phyloP scores from a whole-genome alignment of 2,329 filamentous ascomycete genomes.

The Diaporthe nobilis region DNA sequence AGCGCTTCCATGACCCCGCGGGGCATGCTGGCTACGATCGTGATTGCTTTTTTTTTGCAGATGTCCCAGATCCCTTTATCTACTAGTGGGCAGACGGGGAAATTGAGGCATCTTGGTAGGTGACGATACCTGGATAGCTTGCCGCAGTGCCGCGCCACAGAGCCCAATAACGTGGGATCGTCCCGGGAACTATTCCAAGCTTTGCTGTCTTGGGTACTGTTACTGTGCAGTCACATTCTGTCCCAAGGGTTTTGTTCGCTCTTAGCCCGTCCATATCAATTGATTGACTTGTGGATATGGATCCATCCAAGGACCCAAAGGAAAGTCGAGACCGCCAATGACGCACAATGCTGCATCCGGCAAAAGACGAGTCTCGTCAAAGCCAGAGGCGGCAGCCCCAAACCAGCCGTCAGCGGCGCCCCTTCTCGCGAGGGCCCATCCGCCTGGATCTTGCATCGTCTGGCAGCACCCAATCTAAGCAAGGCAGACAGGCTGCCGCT shows the following conservation, averaged over 20 bases:
- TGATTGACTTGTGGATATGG: constrained; percentile 5
- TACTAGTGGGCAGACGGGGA: constrained; percentile 19
- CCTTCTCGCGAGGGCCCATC: not conserved
- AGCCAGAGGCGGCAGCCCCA: constrained; percentile 13
- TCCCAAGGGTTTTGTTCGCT: not conserved
- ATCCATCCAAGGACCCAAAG: constrained; percentile 8
- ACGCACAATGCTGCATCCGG: constrained; percentile 37
- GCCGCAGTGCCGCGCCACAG: constrained; percentile 22
- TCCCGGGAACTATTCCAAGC: constrained; percentile 29
- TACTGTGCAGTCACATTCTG: not conserved
- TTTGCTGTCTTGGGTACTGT: not conserved
- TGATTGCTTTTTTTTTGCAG: not conserved
- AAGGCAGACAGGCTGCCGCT: not conserved
- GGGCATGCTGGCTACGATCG: not conserved
- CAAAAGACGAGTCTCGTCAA: constrained; percentile 28
- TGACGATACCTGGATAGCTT: constrained; percentile 15
- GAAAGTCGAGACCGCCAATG: constrained; percentile 26
- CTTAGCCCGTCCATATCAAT: not conserved
- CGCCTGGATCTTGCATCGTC: not conserved
- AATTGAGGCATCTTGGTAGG: constrained; percentile 9
- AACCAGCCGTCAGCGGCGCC: constrained; percentile 25
- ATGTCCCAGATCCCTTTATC: constrained; percentile 24
- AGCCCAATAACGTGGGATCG: constrained; percentile 27
- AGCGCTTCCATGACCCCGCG: constrained; percentile 1
- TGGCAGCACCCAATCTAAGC: not conserved